Conservation (phyloP, 139 green algal species). For the Pleodorina starrii region DNA sequence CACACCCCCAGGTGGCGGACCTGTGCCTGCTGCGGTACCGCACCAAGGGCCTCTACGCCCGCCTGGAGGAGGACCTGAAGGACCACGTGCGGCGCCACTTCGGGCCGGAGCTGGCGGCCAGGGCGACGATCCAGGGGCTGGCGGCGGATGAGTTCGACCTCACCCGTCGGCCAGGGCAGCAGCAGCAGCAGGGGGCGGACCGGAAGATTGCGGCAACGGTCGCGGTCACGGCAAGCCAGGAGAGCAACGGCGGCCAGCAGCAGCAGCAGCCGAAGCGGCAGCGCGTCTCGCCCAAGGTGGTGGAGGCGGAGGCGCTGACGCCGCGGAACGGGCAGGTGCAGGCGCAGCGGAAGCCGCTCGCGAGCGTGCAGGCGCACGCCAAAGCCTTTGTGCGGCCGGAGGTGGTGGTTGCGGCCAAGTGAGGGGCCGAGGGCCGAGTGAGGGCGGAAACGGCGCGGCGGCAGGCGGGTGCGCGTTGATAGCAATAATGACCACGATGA, state of each 20-base stretch:
- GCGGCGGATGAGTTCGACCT: not conserved
- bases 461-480: too few relatives aligned
- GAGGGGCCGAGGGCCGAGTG: too few relatives aligned
- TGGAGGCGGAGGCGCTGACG: not conserved
- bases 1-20: not conserved
- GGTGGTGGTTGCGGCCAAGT: not conserved
- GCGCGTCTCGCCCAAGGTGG: not conserved
- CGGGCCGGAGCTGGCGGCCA: not conserved
- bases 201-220: not conserved
- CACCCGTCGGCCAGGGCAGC: not conserved
- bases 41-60: not conserved
- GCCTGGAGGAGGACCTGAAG: not conserved
- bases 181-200: not conserved
- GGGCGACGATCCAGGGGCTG: not conserved
- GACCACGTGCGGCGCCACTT: conserved; percentile 19
- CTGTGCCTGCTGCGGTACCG: conserved; percentile 25
- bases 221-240: too few relatives aligned
- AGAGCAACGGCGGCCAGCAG: too few relatives aligned
- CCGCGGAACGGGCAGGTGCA: not conserved
- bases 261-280: not conserved
- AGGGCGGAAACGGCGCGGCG: too few relatives aligned
- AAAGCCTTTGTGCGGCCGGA: not conserved
- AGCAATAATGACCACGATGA: too few relatives aligned
- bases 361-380: conserved; percentile 15
- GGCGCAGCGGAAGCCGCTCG: not conserved